These are phyloP conservation scores for Parmales sp. DNA, from an alignment of 108 stramenopile species.

Conservation along the genomic window DNA sequence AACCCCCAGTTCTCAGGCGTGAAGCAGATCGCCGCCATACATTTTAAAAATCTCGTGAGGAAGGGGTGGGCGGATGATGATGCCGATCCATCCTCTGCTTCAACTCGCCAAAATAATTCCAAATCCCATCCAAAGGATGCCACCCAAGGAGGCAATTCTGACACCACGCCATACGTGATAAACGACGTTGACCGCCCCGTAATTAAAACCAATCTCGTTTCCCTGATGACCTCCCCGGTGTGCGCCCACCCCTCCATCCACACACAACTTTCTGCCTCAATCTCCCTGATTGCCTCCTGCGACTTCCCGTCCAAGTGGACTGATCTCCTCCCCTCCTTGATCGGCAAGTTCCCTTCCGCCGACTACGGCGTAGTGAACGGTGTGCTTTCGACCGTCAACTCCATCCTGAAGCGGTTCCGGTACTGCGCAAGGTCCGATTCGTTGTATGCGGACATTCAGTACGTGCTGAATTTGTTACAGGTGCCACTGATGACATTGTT, in stretches of 20 bases:
- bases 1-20: slow-evolving; percentile 10
- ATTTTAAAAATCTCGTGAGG: slow-evolving; percentile 95
- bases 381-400: slow-evolving; percentile 87
- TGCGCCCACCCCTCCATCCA: slow-evolving; percentile 82
- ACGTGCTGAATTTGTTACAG: slow-evolving; percentile 64
- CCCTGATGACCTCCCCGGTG: slow-evolving; percentile 95
- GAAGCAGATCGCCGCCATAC: slow-evolving; percentile 80
- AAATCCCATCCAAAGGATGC: not conserved
- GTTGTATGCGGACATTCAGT: slow-evolving; percentile 67
- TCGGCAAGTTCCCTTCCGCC: slow-evolving; percentile 50
- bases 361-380: slow-evolving; percentile 75
- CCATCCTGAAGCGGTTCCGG: slow-evolving; percentile 86
- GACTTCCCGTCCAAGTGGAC: slow-evolving; percentile 95
- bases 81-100: not conserved
- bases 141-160: not conserved
- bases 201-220: slow-evolving; percentile 86
- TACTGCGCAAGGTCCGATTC: slow-evolving; percentile 75
- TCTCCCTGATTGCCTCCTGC: slow-evolving; percentile 77
- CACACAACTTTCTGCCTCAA: slow-evolving; percentile 79
- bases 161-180: slow-evolving; percentile 25
- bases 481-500: slow-evolving; percentile 70
- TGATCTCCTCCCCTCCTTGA: slow-evolving; percentile 77
- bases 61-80: slow-evolving; percentile 80
- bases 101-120: not conserved
- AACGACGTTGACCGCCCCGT: slow-evolving; percentile 53